Percentiles rank a stretch among this genome's conserved stretches.
Conservation (phyloP, 2,329 filamentous ascomycete genomes). For the Trichoderma afroharzianum region DNA sequence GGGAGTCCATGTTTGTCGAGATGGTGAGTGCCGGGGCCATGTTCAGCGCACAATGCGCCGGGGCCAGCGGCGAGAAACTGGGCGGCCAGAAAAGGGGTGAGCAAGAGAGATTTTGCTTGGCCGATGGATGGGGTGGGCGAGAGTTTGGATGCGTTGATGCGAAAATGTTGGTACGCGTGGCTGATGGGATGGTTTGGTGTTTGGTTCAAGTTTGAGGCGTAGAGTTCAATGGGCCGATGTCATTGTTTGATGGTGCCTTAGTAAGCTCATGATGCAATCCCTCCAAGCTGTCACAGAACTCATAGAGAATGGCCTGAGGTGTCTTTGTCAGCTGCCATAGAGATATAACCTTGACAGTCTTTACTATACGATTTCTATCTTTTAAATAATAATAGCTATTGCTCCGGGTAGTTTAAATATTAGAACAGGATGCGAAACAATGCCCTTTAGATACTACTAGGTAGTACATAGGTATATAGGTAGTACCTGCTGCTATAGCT, state of each 20-base stretch:
- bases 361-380: background rate
- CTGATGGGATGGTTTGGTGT: background rate
- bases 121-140: background rate
- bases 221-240: slow-evolving; percentile 5
- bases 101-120: background rate
- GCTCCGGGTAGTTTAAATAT: too few species aligned
- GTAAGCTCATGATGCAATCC: slow-evolving; percentile 8
- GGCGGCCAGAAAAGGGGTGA: background rate
- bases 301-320: background rate
- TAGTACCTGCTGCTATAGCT: too few species aligned
- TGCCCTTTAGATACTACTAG: too few species aligned
- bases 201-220: background rate
- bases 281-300: background rate
- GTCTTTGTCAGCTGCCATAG: background rate
- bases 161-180: background rate
- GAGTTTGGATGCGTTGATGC: background rate
- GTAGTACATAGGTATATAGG: too few species aligned
- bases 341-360: background rate
- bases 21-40: slow-evolving; percentile 31
- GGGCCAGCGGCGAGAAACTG: slow-evolving; percentile 10
- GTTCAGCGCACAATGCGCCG: slow-evolving; percentile 13
- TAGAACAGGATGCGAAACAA: background rate
- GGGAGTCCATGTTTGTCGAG: slow-evolving; percentile 28
- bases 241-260: background rate
- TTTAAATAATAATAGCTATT: too few species aligned